These are phyloP conservation scores for Dothistroma pini DNA, from an alignment of 2,329 filamentous ascomycete species.

Conservation along the genomic window DNA sequence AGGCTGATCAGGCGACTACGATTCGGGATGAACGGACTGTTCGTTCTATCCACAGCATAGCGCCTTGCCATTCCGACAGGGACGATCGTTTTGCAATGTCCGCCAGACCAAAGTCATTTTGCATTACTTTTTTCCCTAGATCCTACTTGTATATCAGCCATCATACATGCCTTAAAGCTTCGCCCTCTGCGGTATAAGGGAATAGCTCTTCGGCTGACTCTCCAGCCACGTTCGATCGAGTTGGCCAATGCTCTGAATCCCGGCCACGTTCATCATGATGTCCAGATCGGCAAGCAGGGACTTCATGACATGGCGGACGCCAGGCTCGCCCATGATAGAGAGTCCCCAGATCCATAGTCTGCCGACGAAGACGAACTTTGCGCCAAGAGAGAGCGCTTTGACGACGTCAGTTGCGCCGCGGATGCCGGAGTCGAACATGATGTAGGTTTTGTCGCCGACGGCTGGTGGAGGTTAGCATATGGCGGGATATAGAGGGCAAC, in stretches of 20 bases:
- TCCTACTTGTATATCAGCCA: no score
- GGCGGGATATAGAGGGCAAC: not conserved
- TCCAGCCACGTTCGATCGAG: constrained; percentile 44
- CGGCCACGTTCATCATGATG: constrained; percentile 58
- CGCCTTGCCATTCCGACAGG: no score
- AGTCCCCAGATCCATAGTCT: constrained; percentile 59
- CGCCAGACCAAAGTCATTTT: no score
- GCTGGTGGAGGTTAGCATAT: constrained; percentile 29
- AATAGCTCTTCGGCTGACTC: constrained; percentile 25
- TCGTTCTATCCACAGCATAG: no score
- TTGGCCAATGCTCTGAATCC: constrained; percentile 51
- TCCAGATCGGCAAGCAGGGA: constrained; percentile 60
- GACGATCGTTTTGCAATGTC: no score
- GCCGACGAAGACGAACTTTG: constrained; percentile 60
- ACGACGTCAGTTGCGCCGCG: constrained; percentile 56
- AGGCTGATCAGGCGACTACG: no score
- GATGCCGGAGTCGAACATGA: constrained; percentile 61
- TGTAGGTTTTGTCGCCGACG: constrained; percentile 49
- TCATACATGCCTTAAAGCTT: constrained; percentile 16
- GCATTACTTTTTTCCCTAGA: no score
- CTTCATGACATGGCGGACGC: constrained; percentile 60
- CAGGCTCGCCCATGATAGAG: constrained; percentile 57
- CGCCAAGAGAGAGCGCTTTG: constrained; percentile 60
- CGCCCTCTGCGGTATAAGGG: constrained; percentile 26
- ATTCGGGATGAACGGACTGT: no score